Conservation (phyloP, 2,329 filamentous ascomycete species). For the Phialocephala subalpina region DNA sequence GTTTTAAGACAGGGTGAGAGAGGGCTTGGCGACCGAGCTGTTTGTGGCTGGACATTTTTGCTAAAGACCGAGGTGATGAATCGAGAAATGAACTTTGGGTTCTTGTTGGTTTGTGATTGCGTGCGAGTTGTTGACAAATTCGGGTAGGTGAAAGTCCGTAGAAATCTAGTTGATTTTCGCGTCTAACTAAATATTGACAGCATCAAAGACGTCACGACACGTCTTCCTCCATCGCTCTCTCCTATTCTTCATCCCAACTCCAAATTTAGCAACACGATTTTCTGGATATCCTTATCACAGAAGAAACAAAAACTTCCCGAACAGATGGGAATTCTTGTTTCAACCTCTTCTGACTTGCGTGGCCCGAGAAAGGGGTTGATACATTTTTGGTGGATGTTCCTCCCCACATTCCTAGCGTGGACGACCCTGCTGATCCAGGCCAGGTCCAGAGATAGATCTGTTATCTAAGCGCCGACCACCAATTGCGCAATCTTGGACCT, state of each 20-base stretch:
- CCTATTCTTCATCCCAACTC: slow-evolving; percentile 7
- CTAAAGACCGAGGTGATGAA: neutral
- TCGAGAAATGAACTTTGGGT: neutral
- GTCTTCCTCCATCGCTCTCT: neutral
- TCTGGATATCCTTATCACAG: neutral
- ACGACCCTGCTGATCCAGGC: slow-evolving; percentile 9
- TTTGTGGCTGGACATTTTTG: neutral
- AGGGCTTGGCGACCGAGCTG: neutral
- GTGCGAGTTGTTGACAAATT: neutral
- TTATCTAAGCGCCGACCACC: slow-evolving; percentile 15
- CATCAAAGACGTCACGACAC: slow-evolving; percentile 22
- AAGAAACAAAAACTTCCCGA: neutral
- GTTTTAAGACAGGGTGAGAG: neutral
- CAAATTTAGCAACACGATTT: neutral
- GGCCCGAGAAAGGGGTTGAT: neutral
- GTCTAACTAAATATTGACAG: neutral
- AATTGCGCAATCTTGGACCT: slow-evolving; percentile 13
- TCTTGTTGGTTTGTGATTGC: neutral
- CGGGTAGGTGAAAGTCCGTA: neutral
- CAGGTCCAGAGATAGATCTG: neutral
- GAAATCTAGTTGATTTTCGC: neutral
- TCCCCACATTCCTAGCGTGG: slow-evolving; percentile 9
- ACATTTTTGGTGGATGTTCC: slow-evolving; percentile 12
- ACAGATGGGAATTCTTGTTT: slow-evolving; percentile 4
- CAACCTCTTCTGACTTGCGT: slow-evolving; percentile 5